These are phyloP conservation scores for Haberlea rhodopensis DNA, from an alignment of 257 asterid genomes.

Conservation along the genomic window DNA sequence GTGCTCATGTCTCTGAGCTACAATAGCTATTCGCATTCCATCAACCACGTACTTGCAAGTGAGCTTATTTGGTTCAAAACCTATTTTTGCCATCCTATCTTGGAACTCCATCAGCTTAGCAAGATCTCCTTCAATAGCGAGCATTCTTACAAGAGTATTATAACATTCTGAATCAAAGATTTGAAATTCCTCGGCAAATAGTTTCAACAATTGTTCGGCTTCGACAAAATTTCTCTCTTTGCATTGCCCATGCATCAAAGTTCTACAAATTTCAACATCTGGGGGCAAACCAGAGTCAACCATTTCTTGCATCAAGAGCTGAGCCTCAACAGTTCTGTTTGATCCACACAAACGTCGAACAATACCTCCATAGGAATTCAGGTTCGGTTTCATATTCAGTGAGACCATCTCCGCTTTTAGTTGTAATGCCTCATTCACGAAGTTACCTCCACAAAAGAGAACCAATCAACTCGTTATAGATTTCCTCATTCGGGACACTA, in stretches of 20 bases:
- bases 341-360: constrained; percentile 57
- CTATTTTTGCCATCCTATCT: constrained; percentile 67
- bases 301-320: constrained; percentile 65
- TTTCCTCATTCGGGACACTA: constrained; percentile 42
- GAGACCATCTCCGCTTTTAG: constrained; percentile 52
- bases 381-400: constrained; percentile 46
- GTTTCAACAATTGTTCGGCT: constrained; percentile 47
- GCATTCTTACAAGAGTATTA: constrained; percentile 43
- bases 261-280: constrained; percentile 58
- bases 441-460: constrained; percentile 60
- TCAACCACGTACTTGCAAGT: constrained; percentile 68
- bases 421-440: constrained; percentile 50
- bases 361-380: constrained; percentile 49
- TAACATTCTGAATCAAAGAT: constrained; percentile 60
- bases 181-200: constrained; percentile 52
- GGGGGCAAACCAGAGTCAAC: constrained; percentile 46
- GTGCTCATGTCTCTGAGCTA: constrained; percentile 28
- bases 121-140: constrained; percentile 49
- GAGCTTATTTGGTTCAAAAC: constrained; percentile 53
- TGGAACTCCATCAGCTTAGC: constrained; percentile 51
- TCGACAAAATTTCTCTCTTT: constrained; percentile 38
- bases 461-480: constrained; percentile 48
- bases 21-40: constrained; percentile 54
- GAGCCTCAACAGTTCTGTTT: constrained; percentile 57
- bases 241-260: constrained; percentile 56